Conservation (phyloP, 441 rosid genomes). For the Syzygium malaccense region DNA sequence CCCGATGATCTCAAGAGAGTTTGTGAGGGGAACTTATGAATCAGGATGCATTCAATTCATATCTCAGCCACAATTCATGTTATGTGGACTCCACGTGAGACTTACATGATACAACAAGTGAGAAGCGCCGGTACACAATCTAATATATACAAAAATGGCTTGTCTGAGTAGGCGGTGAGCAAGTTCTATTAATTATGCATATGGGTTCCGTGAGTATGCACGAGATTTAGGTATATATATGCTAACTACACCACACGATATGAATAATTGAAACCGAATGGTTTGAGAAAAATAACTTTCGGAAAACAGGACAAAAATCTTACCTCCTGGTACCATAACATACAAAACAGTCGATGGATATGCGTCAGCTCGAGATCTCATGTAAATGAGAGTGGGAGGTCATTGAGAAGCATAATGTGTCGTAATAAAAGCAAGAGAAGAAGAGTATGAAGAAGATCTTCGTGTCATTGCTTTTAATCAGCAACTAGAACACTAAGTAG, state of each 20-base stretch:
- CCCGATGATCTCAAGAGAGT: not conserved
- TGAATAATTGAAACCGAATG: not conserved
- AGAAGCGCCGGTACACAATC: too few species aligned
- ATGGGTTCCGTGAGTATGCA: too few species aligned
- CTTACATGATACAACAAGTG: too few species aligned
- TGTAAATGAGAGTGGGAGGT: not conserved
- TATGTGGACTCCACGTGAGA: too few species aligned
- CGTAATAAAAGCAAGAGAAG: not conserved
- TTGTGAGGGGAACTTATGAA: not conserved
- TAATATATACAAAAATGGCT: too few species aligned
- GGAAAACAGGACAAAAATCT: not conserved
- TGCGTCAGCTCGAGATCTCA: not conserved
- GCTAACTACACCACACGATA: too few species aligned
- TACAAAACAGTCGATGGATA: not conserved
- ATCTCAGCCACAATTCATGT: too few species aligned
- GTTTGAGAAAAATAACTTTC: not conserved
- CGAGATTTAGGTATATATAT: too few species aligned
- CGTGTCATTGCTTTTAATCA: not conserved
- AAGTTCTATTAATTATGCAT: too few species aligned
- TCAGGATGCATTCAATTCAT: too few species aligned
- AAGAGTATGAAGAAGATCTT: not conserved
- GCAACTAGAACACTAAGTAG: not conserved
- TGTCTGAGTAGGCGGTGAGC: too few species aligned
- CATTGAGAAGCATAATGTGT: not conserved
- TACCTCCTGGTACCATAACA: not conserved